Evolutionary conservation across 805 yeast species (phyloP).

Genomic region (Metschnikowia peoriensis): DNA sequence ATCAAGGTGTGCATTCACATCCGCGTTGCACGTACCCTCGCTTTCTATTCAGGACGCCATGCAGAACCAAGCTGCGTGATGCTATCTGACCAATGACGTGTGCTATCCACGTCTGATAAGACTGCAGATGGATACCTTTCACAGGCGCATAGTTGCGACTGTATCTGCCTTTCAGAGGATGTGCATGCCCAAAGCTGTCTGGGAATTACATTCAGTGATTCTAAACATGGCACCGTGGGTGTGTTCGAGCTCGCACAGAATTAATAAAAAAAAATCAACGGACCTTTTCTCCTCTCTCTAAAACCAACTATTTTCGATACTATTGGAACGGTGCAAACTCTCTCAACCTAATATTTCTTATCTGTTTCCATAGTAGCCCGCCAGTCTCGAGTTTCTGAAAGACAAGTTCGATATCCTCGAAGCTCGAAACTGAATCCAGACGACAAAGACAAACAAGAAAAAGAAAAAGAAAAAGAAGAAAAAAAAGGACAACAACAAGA

Average conservation of each 20-base stretch:
- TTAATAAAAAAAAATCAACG: not conserved
- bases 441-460: not conserved
- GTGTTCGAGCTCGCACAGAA: not conserved
- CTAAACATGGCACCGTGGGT: not conserved
- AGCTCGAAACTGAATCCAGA: too few relatives aligned
- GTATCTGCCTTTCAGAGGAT: not conserved
- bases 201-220: not conserved
- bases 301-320: too few relatives aligned
- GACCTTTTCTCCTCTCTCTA: not conserved
- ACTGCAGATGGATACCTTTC: not conserved
- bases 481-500: not conserved
- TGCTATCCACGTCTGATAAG: conserved; percentile 1
- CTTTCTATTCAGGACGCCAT: not conserved
- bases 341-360: too few relatives aligned
- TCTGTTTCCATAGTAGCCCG: too few relatives aligned
- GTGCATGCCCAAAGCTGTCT: not conserved
- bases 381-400: too few relatives aligned
- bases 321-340: too few relatives aligned
- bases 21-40: not conserved
- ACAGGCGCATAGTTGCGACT: not conserved
- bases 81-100: conserved; percentile 7
- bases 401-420: too few relatives aligned
- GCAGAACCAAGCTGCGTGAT: not conserved
- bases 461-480: not conserved
- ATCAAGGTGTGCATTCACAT: not conserved